Conservation (phyloP, 495 filamentous ascomycete genomes). For the Astrocystis sublimbata region DNA sequence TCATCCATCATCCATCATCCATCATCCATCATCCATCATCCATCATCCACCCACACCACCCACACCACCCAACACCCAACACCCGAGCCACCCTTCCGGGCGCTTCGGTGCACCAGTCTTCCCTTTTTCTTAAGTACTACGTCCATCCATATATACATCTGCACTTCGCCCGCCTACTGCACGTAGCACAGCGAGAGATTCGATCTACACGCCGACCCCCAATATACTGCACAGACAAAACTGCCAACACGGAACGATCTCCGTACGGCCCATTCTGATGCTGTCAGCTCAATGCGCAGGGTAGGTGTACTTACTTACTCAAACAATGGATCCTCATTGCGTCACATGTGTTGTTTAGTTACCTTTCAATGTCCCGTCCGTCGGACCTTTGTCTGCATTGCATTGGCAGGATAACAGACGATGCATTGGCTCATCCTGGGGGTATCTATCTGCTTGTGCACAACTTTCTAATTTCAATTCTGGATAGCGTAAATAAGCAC, state of each 20-base stretch:
- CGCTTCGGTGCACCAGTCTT: background rate
- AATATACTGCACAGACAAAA: background rate
- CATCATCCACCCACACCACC: constrained; percentile 5
- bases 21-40: background rate
- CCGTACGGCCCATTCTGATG: background rate
- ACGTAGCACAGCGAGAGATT: background rate
- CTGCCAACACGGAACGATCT: constrained; percentile 9
- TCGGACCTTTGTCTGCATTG: background rate
- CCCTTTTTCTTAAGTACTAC: constrained; percentile 2
- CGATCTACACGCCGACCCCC: background rate
- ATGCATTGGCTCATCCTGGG: too few species aligned
- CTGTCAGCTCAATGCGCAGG: constrained; percentile 1
- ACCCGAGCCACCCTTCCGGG: background rate
- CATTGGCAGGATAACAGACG: too few species aligned
- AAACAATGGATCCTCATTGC: background rate
- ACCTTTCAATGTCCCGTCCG: background rate
- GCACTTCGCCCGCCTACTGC: background rate
- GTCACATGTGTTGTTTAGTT: constrained; percentile 15
- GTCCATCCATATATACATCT: background rate
- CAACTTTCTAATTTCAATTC: too few species aligned
- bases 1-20: background rate
- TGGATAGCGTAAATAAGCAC: too few species aligned
- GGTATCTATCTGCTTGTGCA: too few species aligned
- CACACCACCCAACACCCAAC: too few species aligned
- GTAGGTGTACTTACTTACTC: background rate